Conservation (phyloP, 179 eudicot genomes). For the Spergularia azorica region DNA sequence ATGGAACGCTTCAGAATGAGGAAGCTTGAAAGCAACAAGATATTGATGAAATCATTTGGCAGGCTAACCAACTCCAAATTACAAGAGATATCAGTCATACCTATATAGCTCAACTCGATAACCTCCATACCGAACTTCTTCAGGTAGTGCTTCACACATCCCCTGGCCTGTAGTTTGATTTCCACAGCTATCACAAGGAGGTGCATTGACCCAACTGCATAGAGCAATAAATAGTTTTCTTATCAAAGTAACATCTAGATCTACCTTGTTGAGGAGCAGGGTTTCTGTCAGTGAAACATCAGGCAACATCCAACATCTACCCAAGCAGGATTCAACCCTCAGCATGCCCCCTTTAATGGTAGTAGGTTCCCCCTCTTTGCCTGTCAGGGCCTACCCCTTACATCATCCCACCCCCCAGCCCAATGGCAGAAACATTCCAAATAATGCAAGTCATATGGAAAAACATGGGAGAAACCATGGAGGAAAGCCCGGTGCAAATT, state of each 20-base stretch:
- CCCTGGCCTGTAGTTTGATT: slow-evolving; percentile 63
- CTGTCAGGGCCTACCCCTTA: no score
- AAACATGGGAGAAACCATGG: no score
- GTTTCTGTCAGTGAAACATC: not conserved
- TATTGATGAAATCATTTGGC: not conserved
- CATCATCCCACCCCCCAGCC: no score
- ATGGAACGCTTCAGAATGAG: not conserved
- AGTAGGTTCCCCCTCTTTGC: not conserved
- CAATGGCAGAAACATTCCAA: no score
- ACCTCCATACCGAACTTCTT: slow-evolving; percentile 69
- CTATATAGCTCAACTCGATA: slow-evolving; percentile 87
- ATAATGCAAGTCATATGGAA: no score
- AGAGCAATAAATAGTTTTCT: slow-evolving; percentile 9
- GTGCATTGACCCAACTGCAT: slow-evolving; percentile 85
- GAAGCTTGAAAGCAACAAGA: slow-evolving; percentile 1
- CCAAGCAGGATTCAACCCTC: slow-evolving; percentile 1
- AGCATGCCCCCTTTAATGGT: not conserved
- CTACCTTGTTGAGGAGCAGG: not conserved
- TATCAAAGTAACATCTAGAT: not conserved
- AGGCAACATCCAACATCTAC: not conserved
- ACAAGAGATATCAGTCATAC: slow-evolving; percentile 37
- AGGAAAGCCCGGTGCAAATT: no score
- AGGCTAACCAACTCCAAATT: not conserved
- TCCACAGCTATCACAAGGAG: slow-evolving; percentile 83
- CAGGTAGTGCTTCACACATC: slow-evolving; percentile 65